Evolutionary conservation across 2,329 filamentous ascomycete genomes (phyloP).

Genomic region (Neofusicoccum kwambonambiense): DNA sequence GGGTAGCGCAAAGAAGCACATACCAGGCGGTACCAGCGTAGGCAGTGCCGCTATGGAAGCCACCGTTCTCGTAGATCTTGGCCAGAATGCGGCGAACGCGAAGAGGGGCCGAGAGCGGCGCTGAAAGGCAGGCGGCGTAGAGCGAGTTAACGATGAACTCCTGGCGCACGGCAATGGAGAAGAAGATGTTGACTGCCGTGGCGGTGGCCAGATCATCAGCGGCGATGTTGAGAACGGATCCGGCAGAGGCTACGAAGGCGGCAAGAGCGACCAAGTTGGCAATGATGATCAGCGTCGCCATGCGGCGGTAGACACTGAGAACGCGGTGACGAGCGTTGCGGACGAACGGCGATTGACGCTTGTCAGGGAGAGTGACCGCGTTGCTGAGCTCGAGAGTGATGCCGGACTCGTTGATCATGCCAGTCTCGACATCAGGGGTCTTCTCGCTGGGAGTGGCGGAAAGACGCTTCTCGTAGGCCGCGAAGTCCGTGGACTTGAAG

Average conservation of each 20-base stretch:
- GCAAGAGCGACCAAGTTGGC: slow-evolving; percentile 35
- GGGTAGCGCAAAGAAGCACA: slow-evolving; percentile 37
- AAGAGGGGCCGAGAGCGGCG: slow-evolving; percentile 30
- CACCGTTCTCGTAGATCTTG: slow-evolving; percentile 34
- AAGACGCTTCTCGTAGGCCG: slow-evolving; percentile 11
- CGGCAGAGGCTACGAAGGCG: slow-evolving; percentile 18
- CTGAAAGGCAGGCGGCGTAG: slow-evolving; percentile 30
- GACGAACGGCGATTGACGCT: slow-evolving; percentile 20
- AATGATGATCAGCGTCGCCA: slow-evolving; percentile 44
- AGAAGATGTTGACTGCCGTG: slow-evolving; percentile 34
- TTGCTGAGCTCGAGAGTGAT: background rate
- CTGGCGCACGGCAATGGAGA: slow-evolving; percentile 32
- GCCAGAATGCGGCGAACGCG: slow-evolving; percentile 25
- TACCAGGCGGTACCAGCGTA: slow-evolving; percentile 43
- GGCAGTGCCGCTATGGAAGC: slow-evolving; percentile 35
- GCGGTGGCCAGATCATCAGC: slow-evolving; percentile 27
- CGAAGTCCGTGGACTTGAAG: slow-evolving; percentile 7
- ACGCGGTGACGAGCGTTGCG: slow-evolving; percentile 20
- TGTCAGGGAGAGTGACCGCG: slow-evolving; percentile 10
- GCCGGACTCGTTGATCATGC: background rate
- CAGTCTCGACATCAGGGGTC: background rate
- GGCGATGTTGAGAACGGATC: slow-evolving; percentile 18
- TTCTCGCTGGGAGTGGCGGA: background rate
- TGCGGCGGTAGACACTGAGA: slow-evolving; percentile 38
- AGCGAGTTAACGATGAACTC: slow-evolving; percentile 33